phyloP scores from a whole-genome alignment of 805 yeast species.

The Jamesozyma spencerorum region DNA sequence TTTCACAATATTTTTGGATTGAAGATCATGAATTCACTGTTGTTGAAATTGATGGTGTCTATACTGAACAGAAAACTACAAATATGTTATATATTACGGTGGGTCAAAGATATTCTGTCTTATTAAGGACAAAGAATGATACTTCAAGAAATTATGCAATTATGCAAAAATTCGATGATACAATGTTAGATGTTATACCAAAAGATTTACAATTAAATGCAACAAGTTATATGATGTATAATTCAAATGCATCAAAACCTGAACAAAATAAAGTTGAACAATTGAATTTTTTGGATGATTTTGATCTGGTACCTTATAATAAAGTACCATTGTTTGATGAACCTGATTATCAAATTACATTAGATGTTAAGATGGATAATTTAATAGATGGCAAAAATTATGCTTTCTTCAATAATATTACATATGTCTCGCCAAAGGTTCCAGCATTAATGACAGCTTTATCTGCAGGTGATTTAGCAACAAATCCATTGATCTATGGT shows the following conservation, averaged over 20 bases:
- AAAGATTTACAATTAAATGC: slow-evolving; percentile 55
- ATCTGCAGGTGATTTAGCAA: slow-evolving; percentile 54
- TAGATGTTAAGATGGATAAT: slow-evolving; percentile 77
- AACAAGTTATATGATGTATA: slow-evolving; percentile 65
- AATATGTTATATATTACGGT: slow-evolving; percentile 68
- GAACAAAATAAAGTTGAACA: slow-evolving; percentile 37
- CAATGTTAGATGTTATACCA: slow-evolving; percentile 74
- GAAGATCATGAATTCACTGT: slow-evolving; percentile 83
- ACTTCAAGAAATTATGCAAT: slow-evolving; percentile 67
- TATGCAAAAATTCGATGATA: slow-evolving; percentile 70
- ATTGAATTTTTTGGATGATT: slow-evolving; percentile 62
- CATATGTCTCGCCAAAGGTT: slow-evolving; percentile 72
- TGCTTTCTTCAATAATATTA: slow-evolving; percentile 89
- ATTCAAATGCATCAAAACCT: slow-evolving; percentile 34
- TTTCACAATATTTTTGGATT: slow-evolving; percentile 79
- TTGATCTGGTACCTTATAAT: slow-evolving; percentile 56
- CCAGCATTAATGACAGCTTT: slow-evolving; percentile 78
- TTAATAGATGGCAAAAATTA: slow-evolving; percentile 81
- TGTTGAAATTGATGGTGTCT: slow-evolving; percentile 87
- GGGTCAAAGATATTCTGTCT: slow-evolving; percentile 85
- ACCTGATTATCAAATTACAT: slow-evolving; percentile 58
- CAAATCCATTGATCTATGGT: slow-evolving; percentile 55
- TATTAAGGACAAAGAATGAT: slow-evolving; percentile 61
- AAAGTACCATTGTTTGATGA: slow-evolving; percentile 49
- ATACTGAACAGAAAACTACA: slow-evolving; percentile 67